Evolutionary conservation across 2,329 filamentous ascomycete species (phyloP), one percentile per base, ranked within the genome.

Genomic region (Aureobasidium pullulans): DNA sequence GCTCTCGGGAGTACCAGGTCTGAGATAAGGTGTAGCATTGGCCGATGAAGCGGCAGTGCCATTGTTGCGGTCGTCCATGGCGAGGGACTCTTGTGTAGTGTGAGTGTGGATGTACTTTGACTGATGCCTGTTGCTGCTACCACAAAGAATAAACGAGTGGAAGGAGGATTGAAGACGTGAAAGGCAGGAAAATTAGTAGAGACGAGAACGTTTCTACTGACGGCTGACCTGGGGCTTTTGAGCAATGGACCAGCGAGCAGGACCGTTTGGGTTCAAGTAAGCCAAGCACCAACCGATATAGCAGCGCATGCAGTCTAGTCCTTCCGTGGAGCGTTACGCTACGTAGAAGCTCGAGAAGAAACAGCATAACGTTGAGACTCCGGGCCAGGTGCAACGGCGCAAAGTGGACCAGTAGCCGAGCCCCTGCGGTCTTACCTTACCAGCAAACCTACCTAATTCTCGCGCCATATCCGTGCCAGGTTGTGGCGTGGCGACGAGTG

Each of bases 1-100:
- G 63, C 64, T 69, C n/a, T 73, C 71, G 53, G 73, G 73, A n/a
- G 72, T 75, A 37, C 70, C 69, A 43, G 73, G 66, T 44, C 71
- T 66, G 56, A 69, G 65, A 34, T 57, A 57, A 59, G 71, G 71
- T 23, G 72, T 73, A 48, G 69, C 69, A 48, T 68, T 68, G 48
- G 68, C 69, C 65, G 66, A 68, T 34, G 63, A 66, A 47, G 66
- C 65, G 39, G 63, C 65, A 47, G 68, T 66, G 56, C 66, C 65
- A 60, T 65, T 64, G 62, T 64, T 62, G 49, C 57, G 37, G 53
- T 66, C 63, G 57, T 67, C 66, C 68, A 70, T 70, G 54, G 54
- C 54, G 32, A 40, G 40, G 54, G 42, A 57, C 43, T 48, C 15
- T 31, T 10, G 11, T 40, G 36, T 36, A 19, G 6, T 13, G 28